phyloP scores from a whole-genome alignment of 2,329 filamentous ascomycete species.

The Hymenoscyphus linearis region DNA sequence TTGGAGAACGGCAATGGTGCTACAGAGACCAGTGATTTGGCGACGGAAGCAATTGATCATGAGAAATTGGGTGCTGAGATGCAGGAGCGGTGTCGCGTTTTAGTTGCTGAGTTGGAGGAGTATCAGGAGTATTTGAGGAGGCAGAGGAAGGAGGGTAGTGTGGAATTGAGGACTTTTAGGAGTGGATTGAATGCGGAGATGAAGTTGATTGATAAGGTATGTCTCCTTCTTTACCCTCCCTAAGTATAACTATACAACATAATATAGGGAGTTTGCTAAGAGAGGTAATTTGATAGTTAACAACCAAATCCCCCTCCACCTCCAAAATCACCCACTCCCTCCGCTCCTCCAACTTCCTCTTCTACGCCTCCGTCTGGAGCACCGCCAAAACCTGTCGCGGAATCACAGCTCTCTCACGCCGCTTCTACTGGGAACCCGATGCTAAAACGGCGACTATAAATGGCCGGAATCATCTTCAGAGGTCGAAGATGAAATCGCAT shows the following conservation, averaged over 20 bases:
- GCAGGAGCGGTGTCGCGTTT: conserved; percentile 27
- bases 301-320: conserved; percentile 21
- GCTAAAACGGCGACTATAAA: conserved; percentile 18
- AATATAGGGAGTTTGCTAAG: conserved; percentile 10
- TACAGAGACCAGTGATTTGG: neutral
- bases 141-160: conserved; percentile 40
- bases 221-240: neutral
- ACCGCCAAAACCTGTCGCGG: conserved; percentile 53
- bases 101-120: conserved; percentile 41
- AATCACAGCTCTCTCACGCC: conserved; percentile 51
- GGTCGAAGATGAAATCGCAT: conserved; percentile 10
- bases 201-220: conserved; percentile 41
- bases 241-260: too few species aligned
- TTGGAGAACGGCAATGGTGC: neutral
- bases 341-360: conserved; percentile 60
- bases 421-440: conserved; percentile 42
- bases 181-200: conserved; percentile 43
- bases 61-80: conserved; percentile 23
- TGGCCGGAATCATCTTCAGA: conserved; percentile 14
- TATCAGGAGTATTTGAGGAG: conserved; percentile 38
- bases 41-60: conserved; percentile 7
- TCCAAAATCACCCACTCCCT: conserved; percentile 47
- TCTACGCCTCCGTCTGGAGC: conserved; percentile 59
- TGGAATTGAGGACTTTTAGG: conserved; percentile 46
- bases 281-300: conserved; percentile 17